Percentiles rank a stretch among this genome's conserved stretches.
Conservation (phyloP, 2,329 filamentous ascomycete species). For the Curvularia verruculosa region DNA sequence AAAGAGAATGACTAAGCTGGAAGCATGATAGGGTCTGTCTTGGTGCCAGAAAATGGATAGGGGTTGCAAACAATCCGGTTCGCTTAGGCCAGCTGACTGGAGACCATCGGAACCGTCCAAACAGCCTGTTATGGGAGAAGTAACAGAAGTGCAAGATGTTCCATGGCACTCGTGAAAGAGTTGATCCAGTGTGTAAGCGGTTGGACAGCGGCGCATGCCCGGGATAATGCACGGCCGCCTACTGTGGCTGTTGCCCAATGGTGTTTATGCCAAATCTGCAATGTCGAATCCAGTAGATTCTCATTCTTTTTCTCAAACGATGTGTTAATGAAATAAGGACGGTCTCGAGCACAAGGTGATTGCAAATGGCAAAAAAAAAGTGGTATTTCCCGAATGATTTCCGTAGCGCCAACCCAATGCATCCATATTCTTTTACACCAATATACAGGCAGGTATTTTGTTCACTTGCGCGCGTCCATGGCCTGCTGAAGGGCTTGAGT, state of each 20-base stretch:
- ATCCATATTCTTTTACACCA: constrained; percentile 34
- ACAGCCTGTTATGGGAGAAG: background rate
- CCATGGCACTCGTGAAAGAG: background rate
- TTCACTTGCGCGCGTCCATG: constrained; percentile 37
- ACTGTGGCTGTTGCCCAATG: background rate
- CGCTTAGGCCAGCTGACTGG: background rate
- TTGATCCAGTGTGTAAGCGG: background rate
- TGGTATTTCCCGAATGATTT: constrained; percentile 24
- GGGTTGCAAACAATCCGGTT: background rate
- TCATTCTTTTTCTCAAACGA: background rate
- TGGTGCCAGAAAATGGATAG: background rate
- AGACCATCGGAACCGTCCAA: background rate
- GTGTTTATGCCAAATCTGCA: background rate
- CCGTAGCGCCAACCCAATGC: constrained; percentile 41
- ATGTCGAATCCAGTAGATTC: background rate
- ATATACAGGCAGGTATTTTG: constrained; percentile 24
- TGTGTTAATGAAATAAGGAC: background rate
- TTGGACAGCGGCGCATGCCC: background rate
- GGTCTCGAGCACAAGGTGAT: constrained; percentile 1
- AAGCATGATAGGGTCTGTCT: background rate
- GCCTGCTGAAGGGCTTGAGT: constrained; percentile 41
- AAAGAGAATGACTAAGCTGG: background rate
- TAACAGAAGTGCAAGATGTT: background rate
- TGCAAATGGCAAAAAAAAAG: constrained; percentile 11
- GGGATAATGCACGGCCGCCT: background rate